Evolutionary conservation across 1,139 yeast genomes (phyloP), one percentile per base, ranked within the genome.

Genomic region (Hansenula lynferdii): DNA sequence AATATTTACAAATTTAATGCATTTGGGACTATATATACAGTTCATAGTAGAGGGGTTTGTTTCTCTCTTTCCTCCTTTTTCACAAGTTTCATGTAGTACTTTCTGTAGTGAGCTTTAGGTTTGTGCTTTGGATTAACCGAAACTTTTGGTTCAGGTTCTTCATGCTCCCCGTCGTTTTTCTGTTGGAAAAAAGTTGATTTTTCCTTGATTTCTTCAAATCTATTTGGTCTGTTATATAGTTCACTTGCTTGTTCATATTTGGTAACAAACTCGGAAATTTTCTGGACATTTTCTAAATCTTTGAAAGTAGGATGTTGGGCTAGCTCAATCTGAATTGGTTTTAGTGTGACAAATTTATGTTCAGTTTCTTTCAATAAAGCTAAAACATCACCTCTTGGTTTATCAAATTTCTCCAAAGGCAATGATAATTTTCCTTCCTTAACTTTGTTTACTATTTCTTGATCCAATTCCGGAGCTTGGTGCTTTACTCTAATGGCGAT

Each of bases 201-300:
- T 20, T 38, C 29, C 24, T 37, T 36, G 11, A 48, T 35, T 2
- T 31, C 23, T 17, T 31, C 41, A 28, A 41, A 45, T 25, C 46
- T 44, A 40, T 56, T 60, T 16, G 43, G 41, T 9, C 40, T 33
- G 9, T 47, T 47, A 26, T 60, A 50, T 24, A 40, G 43, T 11
- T 32, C 27, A 22, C 56, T 50, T 28, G 53, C 43, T 30, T 44
- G 31, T 35, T 58, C 51, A 28, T 48, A 51, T n/a, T 43, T 36
- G 5, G 45, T 40, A 9, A 55, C 54, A 36, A 54, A 62, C 26
- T 56, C 44, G 18, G 42, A 28, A 18, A 53, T 44, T 3, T 56
- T 49, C 36, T 51, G 44, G 2, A 54, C 44, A 12, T 48, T 45
- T 21, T 33, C 28, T 7, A 42, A 8, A 7, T 37, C 35, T 20